These are phyloP conservation scores for Firmiana major DNA, from an alignment of 345 rosid species.

Conservation along the genomic window DNA sequence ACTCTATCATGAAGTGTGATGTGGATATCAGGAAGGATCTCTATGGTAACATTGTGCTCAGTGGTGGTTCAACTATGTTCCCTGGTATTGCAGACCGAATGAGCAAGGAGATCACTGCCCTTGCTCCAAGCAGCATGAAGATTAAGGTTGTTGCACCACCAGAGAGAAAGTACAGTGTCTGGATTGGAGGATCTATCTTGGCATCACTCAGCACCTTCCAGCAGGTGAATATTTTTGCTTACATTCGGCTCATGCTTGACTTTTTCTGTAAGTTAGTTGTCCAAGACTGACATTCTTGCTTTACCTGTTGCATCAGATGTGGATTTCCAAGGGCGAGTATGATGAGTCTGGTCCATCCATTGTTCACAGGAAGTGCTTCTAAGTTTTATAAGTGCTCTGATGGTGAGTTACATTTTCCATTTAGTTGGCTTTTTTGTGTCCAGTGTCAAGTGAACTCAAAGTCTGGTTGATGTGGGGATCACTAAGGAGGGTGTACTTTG, in stretches of 20 bases:
- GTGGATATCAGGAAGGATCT: conserved; percentile 50
- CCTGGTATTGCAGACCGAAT: conserved; percentile 70
- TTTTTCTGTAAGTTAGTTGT: neutral
- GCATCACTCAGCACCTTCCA: conserved; percentile 80
- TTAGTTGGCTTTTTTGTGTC: conserved; percentile 45
- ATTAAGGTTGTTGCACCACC: conserved; percentile 26
- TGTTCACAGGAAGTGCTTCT: conserved; percentile 65
- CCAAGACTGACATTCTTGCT: conserved; percentile 2
- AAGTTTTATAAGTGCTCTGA: conserved; percentile 20
- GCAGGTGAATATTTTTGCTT: conserved; percentile 36
- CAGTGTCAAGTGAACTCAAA: conserved; percentile 34
- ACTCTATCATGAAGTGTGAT: conserved; percentile 63
- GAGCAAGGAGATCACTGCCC: conserved; percentile 72
- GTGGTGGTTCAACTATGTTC: conserved; percentile 80
- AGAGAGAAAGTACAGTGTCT: conserved; percentile 44
- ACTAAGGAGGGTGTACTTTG: conserved; percentile 19
- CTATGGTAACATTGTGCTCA: conserved; percentile 29
- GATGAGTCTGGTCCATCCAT: conserved; percentile 70
- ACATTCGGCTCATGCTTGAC: neutral
- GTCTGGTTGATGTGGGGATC: conserved; percentile 31
- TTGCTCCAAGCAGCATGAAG: conserved; percentile 27
- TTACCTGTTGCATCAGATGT: conserved; percentile 37
- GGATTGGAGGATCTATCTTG: conserved; percentile 75
- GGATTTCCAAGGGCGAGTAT: conserved; percentile 58
- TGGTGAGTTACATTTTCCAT: conserved; percentile 43